These are phyloP conservation scores for Domatiomyces globalis DNA, from an alignment of 2,329 filamentous ascomycete species.

Conservation along the genomic window DNA sequence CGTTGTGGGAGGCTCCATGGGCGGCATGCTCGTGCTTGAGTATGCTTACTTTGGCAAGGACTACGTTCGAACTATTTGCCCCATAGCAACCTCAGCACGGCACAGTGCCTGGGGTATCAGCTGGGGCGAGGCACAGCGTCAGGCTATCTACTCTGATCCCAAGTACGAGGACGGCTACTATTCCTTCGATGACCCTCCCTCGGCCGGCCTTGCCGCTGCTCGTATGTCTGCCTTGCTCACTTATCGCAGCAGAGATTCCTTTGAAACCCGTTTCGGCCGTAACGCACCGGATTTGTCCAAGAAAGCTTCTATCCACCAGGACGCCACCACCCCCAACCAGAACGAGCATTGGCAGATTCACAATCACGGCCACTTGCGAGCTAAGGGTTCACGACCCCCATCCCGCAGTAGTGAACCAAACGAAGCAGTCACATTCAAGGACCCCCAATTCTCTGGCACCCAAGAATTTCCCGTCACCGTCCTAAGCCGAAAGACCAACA, in stretches of 20 bases:
- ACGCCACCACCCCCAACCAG: constrained; percentile 41
- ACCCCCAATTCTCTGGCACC: constrained; percentile 60
- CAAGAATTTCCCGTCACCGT: constrained; percentile 35
- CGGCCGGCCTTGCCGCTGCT: constrained; percentile 76
- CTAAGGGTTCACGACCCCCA: constrained; percentile 37
- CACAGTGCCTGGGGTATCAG: constrained; percentile 47
- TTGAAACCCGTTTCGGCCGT: constrained; percentile 85
- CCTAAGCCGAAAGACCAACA: constrained; percentile 17
- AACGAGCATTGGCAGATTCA: constrained; percentile 67
- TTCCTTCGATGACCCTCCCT: constrained; percentile 68
- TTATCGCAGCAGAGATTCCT: constrained; percentile 92
- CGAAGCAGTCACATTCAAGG: constrained; percentile 29
- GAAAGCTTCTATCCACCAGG: constrained; percentile 54
- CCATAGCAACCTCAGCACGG: constrained; percentile 42
- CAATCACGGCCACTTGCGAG: constrained; percentile 63
- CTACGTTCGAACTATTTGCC: constrained; percentile 40
- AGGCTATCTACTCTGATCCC: constrained; percentile 84
- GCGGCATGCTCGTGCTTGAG: constrained; percentile 44
- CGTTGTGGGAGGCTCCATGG: constrained; percentile 45
- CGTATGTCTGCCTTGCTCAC: constrained; percentile 94
- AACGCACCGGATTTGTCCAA: constrained; percentile 79
- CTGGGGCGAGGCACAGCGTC: constrained; percentile 44
- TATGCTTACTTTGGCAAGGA: constrained; percentile 57
- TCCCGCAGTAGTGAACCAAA: constrained; percentile 16
- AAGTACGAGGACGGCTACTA: constrained; percentile 99